phyloP scores from a whole-genome alignment of 2,329 filamentous ascomycete species.

The Biscogniauxia sp. region DNA sequence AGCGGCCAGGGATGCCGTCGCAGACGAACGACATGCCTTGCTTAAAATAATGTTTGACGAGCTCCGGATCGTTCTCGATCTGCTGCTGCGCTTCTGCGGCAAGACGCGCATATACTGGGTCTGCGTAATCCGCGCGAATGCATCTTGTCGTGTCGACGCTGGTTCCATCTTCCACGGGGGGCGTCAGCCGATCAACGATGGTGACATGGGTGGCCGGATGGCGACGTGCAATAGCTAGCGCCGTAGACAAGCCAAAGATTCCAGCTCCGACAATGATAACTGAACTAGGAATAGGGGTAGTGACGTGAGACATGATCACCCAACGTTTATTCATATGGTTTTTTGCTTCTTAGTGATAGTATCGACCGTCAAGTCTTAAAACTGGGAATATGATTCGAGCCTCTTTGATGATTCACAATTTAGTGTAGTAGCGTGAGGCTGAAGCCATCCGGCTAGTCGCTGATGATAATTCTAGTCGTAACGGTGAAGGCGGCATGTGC shows the following conservation, averaged over 20 bases:
- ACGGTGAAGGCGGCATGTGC: too few relatives aligned
- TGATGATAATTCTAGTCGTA: too few relatives aligned
- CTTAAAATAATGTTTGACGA: neutral
- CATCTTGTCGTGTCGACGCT: conserved; percentile 1
- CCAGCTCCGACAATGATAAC: conserved; percentile 2
- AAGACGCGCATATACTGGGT: neutral
- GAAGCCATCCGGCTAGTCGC: too few relatives aligned
- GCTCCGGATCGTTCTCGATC: conserved; percentile 1
- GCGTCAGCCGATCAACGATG: neutral
- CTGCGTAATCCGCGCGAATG: conserved; percentile 2
- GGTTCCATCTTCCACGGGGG: neutral
- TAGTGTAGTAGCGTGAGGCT: too few relatives aligned
- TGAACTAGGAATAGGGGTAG: too few relatives aligned
- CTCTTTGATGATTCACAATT: too few relatives aligned
- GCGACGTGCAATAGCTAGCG: neutral
- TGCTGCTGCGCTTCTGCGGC: neutral
- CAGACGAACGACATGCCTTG: neutral
- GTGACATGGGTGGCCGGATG: neutral
- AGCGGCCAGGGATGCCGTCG: neutral
- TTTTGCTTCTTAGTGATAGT: too few relatives aligned
- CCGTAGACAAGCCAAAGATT: neutral
- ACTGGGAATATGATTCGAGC: too few relatives aligned
- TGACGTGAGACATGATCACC: too few relatives aligned
- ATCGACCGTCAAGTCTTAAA: too few relatives aligned
- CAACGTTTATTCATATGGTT: too few relatives aligned